Base-by-base conservation (phyloP, 345 rosid species). In the Eucalyptus marginata region DNA sequence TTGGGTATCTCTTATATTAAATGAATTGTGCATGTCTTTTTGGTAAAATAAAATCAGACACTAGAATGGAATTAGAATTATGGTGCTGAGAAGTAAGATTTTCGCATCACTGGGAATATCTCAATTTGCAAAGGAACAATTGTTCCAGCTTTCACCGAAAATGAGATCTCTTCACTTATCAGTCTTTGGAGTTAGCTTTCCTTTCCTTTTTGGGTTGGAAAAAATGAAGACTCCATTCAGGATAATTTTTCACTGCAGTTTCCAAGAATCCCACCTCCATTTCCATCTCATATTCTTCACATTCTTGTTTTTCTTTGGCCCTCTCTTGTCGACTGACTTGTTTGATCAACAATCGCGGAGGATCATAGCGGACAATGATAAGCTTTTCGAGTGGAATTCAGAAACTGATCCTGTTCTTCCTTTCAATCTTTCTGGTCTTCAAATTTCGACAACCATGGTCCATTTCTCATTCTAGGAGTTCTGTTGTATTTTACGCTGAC, bases 1-100 rank as follows among this genome's bases (percentile, higher is more conserved):
- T 0, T 58, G 0, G 64, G 64, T 58, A 24, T 58, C 64, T 22
- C 29, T 8, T 58, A 10, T 24, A 24, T 24, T 0, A 58, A 25
- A 24, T 10, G 64, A 58, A 58, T 58, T 10, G 64, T 24, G 29
- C 64, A 58, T 24, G 64, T 58, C 27, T 58, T 24, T 58, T 22
- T 22, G 64, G 64, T 25, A 58, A 54, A 18, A 54, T 18, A 58
- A 24, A 58, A 58, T 58, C 2, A 0, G 29, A 58, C 64, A 58
- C 64, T 25, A 58, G 64, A 58, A 24, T 58, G 64, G n/a, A 58
- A 58, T 58, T 58, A 58, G 29, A 58, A 58, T 22, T 58, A 24
- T 58, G 62, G 62, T 56, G 29, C 29, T 10, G 29, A 56, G 29
- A 56, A 56, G 62, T 56, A 24, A 56, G 29, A 22, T 56, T 22